Conservation (phyloP, 306 rosid genomes). For the Medicago arabica region DNA sequence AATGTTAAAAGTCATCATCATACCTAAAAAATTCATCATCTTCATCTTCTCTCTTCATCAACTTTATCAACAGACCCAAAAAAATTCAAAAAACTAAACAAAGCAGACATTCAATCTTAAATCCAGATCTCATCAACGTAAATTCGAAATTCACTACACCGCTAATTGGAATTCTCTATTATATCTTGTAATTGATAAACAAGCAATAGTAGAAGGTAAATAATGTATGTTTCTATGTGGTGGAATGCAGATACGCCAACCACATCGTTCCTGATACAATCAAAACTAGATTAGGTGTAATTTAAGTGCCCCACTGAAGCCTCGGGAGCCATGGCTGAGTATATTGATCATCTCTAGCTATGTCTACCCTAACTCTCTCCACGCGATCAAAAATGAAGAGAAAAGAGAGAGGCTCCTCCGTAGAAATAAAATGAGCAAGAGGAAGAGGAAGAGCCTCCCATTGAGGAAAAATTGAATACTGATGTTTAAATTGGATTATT, state of each 20-base stretch:
- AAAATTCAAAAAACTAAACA: no score
- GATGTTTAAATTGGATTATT: no score
- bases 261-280: conserved; percentile 35
- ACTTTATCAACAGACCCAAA: no score
- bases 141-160: no score
- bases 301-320: conserved; percentile 25
- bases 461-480: no score
- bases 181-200: conserved; percentile 39
- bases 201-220: conserved; percentile 42
- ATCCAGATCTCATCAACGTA: no score
- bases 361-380: conserved; percentile 41
- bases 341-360: conserved; percentile 29
- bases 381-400: conserved; percentile 17
- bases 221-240: conserved; percentile 24
- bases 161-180: conserved; percentile 23
- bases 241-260: conserved; percentile 33
- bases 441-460: no score
- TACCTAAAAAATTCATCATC: no score
- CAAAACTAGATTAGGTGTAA: conserved; percentile 36
- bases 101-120: no score
- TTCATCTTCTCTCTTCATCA: no score
- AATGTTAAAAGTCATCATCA: no score
- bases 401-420: conserved; percentile 28
- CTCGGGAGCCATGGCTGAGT: conserved; percentile 25
- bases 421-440: no score